Percentiles rank a stretch among this genome's conserved stretches.
Conservation (phyloP, 129 eudicot species). For the Flaveria linearis region DNA sequence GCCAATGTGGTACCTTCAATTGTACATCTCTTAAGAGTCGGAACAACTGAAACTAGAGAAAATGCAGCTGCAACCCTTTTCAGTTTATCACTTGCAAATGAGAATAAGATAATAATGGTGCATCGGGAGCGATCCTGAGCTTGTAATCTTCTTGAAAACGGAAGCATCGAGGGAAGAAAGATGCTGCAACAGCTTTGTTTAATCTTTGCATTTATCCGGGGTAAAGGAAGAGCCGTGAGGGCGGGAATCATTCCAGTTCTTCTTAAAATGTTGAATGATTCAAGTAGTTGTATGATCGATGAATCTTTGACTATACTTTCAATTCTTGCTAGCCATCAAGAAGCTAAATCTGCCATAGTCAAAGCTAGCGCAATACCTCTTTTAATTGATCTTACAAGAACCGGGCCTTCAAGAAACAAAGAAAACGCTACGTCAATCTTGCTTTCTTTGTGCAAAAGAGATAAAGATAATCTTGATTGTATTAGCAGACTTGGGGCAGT, state of each 20-base stretch:
- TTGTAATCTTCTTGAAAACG: constrained; percentile 67
- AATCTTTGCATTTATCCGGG: constrained; percentile 88
- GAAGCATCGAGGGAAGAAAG: constrained; percentile 88
- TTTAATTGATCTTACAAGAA: constrained; percentile 72
- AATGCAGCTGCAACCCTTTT: constrained; percentile 91
- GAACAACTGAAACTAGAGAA: constrained; percentile 79
- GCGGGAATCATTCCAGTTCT: constrained; percentile 69
- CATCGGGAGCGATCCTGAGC: constrained; percentile 82
- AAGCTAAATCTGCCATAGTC: constrained; percentile 81
- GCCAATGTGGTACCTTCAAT: constrained; percentile 79
- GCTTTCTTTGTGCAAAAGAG: constrained; percentile 85
- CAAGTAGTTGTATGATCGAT: constrained; percentile 71
- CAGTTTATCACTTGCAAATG: constrained; percentile 78
- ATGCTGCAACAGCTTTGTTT: constrained; percentile 93
- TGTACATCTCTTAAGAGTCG: constrained; percentile 69
- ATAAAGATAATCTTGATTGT: constrained; percentile 65
- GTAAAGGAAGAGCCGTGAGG: constrained; percentile 84
- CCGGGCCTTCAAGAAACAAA: constrained; percentile 74
- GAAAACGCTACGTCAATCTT: constrained; percentile 82
- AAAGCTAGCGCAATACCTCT: constrained; percentile 75
- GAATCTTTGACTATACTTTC: constrained; percentile 86
- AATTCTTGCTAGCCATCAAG: constrained; percentile 83
- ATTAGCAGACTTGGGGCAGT: constrained; percentile 82
- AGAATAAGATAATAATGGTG: constrained; percentile 79
- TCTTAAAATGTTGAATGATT: constrained; percentile 68